A percentile compares a stretch with the other conserved stretches of the same genome.
Evolutionary conservation across 352 stramenopile species (phyloP).

Genomic region (Globisporangium orthogonon): DNA sequence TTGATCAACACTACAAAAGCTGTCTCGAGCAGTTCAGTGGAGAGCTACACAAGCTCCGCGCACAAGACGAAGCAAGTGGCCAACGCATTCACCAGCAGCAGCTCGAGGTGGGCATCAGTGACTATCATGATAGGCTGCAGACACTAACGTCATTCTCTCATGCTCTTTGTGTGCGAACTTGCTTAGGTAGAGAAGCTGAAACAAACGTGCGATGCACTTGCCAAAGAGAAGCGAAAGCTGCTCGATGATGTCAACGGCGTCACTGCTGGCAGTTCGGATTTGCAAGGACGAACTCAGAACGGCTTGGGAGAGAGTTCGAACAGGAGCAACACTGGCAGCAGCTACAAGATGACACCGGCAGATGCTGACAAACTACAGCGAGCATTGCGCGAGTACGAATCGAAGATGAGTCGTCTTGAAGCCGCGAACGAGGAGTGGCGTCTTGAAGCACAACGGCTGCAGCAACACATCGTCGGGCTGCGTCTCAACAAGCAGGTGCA

Average conservation of each 20-base stretch:
- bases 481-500: slow-evolving; percentile 48
- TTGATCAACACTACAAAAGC: slow-evolving; percentile 26
- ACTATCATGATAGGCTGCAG: not conserved
- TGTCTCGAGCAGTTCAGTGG: slow-evolving; percentile 25
- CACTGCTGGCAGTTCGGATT: not conserved
- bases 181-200: slow-evolving; percentile 17
- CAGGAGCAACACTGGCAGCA: not conserved
- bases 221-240: slow-evolving; percentile 21
- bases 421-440: slow-evolving; percentile 33
- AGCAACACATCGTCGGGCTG: slow-evolving; percentile 45
- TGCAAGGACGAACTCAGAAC: not conserved
- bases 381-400: slow-evolving; percentile 47
- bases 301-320: not conserved
- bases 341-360: slow-evolving; percentile 13
- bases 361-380: slow-evolving; percentile 49
- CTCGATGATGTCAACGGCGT: slow-evolving; percentile 11
- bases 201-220: slow-evolving; percentile 14
- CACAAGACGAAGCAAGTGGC: slow-evolving; percentile 5
- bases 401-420: slow-evolving; percentile 35
- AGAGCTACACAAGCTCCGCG: slow-evolving; percentile 17
- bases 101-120: slow-evolving; percentile 1
- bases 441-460: slow-evolving; percentile 31
- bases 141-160: not conserved
- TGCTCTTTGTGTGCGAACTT: not conserved
- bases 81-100: slow-evolving; percentile 6